Percentiles rank a stretch among this genome's conserved stretches.
Evolutionary conservation across 257 asterid genomes (phyloP).

Genomic region (Nicotiana obtusifolia): DNA sequence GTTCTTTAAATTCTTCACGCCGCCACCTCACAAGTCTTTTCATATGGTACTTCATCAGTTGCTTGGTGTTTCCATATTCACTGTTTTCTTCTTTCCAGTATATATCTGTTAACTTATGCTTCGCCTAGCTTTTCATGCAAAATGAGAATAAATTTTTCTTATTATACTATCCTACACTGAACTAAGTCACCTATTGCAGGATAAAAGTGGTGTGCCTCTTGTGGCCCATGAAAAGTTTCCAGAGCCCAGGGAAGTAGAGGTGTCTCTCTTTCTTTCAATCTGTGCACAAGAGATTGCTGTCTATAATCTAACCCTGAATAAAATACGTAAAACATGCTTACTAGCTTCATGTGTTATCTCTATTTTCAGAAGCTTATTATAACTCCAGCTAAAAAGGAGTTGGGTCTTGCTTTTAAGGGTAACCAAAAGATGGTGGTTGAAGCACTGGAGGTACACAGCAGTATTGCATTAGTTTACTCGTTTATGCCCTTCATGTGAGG

Average conservation of each 20-base stretch:
- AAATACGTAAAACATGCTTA: background rate
- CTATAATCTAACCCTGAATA: background rate
- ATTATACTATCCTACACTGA: background rate
- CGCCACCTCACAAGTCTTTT: background rate
- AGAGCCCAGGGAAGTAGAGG: constrained; percentile 93
- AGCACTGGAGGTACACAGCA: constrained; percentile 54
- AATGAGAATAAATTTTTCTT: background rate
- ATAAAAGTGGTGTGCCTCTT: constrained; percentile 67
- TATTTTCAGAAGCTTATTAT: constrained; percentile 54
- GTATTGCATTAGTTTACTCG: background rate
- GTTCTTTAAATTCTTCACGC: background rate
- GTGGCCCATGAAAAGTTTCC: constrained; percentile 68
- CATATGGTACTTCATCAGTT: background rate
- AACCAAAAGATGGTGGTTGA: constrained; percentile 71
- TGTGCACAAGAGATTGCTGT: background rate
- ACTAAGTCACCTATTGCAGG: constrained; percentile 33
- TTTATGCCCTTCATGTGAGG: background rate
- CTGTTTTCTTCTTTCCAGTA: background rate
- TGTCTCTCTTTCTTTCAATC: constrained; percentile 15
- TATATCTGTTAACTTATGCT: background rate
- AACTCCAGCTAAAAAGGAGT: constrained; percentile 63
- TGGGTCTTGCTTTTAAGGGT: constrained; percentile 76
- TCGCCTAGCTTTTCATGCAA: background rate
- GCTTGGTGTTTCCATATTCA: background rate
- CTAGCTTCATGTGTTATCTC: background rate